Evolutionary conservation across 345 rosid genomes (phyloP).

Genomic region (Cardamine chenopodiifolia): DNA sequence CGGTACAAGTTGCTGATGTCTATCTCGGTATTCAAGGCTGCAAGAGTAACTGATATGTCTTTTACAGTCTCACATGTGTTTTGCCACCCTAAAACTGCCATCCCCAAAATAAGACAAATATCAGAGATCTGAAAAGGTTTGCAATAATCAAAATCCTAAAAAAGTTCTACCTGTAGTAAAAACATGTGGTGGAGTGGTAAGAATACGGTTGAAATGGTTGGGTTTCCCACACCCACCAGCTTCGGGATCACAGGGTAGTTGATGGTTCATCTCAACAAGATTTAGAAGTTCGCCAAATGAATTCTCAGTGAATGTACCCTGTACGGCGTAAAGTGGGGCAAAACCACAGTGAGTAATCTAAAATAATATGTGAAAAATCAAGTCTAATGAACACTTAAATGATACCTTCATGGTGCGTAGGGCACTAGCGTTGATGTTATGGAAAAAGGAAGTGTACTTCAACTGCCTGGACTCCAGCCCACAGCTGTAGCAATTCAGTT

Average conservation of each 20-base stretch:
- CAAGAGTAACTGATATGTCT: conserved; percentile 84
- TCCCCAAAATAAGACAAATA: conserved; percentile 14
- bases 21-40: conserved; percentile 74
- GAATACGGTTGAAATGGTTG: conserved; percentile 78
- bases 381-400: conserved; percentile 2
- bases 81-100: conserved; percentile 97
- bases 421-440: conserved; percentile 89
- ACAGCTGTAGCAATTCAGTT: conserved; percentile 78
- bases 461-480: conserved; percentile 82
- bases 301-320: conserved; percentile 74
- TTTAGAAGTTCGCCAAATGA: conserved; percentile 77
- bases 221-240: conserved; percentile 86
- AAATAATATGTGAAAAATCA: not conserved
- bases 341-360: not conserved
- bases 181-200: conserved; percentile 73
- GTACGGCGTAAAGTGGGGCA: conserved; percentile 32
- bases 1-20: conserved; percentile 84
- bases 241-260: conserved; percentile 84
- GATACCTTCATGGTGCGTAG: conserved; percentile 85
- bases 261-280: conserved; percentile 89
- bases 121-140: conserved; percentile 16
- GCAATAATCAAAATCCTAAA: not conserved
- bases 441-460: conserved; percentile 91
- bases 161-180: conserved; percentile 70
- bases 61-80: conserved; percentile 81